Evolutionary conservation across 108 stramenopile genomes (phyloP).

Genomic region (Discostella pseudostelligera): DNA sequence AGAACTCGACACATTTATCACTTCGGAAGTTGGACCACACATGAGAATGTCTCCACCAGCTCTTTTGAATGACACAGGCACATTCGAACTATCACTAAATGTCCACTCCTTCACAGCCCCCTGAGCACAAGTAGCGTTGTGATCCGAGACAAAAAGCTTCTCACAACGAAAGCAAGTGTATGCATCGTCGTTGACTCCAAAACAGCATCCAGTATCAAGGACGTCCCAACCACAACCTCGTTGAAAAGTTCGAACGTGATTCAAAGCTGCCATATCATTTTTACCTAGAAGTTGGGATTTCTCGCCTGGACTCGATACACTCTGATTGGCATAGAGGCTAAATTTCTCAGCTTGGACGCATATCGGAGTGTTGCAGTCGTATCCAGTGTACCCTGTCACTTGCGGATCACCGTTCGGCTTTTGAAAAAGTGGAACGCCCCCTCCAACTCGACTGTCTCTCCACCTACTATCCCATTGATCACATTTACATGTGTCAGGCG

Average conservation of each 20-base stretch:
- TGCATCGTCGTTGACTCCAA: conserved; percentile 14
- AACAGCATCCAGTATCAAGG: conserved; percentile 77
- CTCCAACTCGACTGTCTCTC: conserved; percentile 61
- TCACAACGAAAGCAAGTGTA: conserved; percentile 39
- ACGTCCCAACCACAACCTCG: conserved; percentile 80
- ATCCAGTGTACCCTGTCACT: conserved; percentile 88
- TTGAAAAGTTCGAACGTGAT: conserved; percentile 66
- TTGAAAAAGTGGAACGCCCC: conserved; percentile 71
- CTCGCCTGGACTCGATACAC: conserved; percentile 1
- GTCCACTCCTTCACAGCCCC: conserved; percentile 17
- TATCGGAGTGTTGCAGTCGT: conserved; percentile 72
- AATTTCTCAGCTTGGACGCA: conserved; percentile 80
- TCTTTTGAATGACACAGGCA: conserved; percentile 39
- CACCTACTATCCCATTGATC: conserved; percentile 58
- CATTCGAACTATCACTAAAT: conserved; percentile 16
- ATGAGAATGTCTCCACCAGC: conserved; percentile 19
- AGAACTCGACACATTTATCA: neutral
- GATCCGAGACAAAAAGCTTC: conserved; percentile 17
- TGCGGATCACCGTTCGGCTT: conserved; percentile 77
- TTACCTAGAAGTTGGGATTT: neutral
- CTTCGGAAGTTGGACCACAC: conserved; percentile 49
- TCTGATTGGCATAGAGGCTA: conserved; percentile 48
- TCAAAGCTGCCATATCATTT: conserved; percentile 49
- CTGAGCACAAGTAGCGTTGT: conserved; percentile 34
- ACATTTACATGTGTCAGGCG: conserved; percentile 82